A percentile compares a stretch with the other conserved stretches of the same genome.
phyloP scores from a whole-genome alignment of 2,329 filamentous ascomycete species.

The Apiospora pterosperma region DNA sequence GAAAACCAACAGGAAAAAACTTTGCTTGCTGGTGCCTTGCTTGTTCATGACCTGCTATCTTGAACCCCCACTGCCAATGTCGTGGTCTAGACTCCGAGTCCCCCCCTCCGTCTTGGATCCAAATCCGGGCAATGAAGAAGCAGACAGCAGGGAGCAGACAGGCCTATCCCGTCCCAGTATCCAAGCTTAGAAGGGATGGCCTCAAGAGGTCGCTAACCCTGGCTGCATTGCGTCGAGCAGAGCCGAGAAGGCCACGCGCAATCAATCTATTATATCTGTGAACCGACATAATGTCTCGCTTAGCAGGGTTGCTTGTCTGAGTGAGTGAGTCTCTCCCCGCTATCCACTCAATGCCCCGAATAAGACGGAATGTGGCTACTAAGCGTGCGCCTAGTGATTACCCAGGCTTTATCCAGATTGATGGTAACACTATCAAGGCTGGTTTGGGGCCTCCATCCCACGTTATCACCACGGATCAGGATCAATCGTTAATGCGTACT shows the following conservation, averaged over 20 bases:
- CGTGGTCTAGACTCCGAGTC: neutral
- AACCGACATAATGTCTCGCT: neutral
- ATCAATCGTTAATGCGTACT: neutral
- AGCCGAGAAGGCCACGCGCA: neutral
- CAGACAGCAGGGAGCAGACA: no score
- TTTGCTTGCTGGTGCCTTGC: neutral
- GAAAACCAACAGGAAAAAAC: neutral
- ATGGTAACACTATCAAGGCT: neutral
- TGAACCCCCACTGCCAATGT: neutral
- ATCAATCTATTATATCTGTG: neutral
- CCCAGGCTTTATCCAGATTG: constrained; percentile 3
- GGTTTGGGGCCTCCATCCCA: neutral
- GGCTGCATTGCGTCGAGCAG: constrained; percentile 3
- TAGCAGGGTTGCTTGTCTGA: neutral
- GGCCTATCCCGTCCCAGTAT: neutral
- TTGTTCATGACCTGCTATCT: no score
- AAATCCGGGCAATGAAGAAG: neutral
- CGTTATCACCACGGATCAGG: neutral
- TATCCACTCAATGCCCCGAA: neutral
- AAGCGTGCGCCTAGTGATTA: neutral
- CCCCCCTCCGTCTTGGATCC: neutral
- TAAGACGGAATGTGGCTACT: neutral
- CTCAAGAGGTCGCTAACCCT: neutral
- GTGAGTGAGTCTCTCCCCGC: neutral
- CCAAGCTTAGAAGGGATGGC: neutral